Evolutionary conservation across 495 filamentous ascomycete species (phyloP).

Genomic region (Achaetomiella virescens): DNA sequence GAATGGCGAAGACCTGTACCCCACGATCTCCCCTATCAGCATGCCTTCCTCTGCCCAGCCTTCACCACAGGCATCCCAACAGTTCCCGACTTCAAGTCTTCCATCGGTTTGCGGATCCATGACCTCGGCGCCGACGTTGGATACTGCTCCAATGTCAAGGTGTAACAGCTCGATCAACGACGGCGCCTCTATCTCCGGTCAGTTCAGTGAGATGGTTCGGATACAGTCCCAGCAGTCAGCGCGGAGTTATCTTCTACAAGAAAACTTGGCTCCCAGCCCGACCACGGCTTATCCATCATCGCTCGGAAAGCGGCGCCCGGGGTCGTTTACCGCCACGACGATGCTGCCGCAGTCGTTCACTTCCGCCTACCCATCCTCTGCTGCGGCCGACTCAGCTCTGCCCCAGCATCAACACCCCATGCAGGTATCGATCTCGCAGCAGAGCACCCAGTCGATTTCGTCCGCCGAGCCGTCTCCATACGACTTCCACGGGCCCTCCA

Average conservation of each 20-base stretch:
- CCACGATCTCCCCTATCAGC: slow-evolving; percentile 15
- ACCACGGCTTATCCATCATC: slow-evolving; percentile 19
- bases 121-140: slow-evolving; percentile 39
- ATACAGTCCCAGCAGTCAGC: slow-evolving; percentile 39
- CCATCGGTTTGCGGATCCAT: slow-evolving; percentile 40
- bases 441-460: too few species aligned
- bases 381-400: slow-evolving; percentile 23
- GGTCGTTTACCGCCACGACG: slow-evolving; percentile 27
- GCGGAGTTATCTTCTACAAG: slow-evolving; percentile 22
- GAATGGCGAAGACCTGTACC: slow-evolving; percentile 5
- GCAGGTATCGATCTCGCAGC: too few species aligned
- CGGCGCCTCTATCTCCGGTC: slow-evolving; percentile 29
- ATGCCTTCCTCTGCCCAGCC: slow-evolving; percentile 15
- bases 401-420: slow-evolving; percentile 16
- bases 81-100: slow-evolving; percentile 16
- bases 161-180: slow-evolving; percentile 39
- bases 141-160: slow-evolving; percentile 41
- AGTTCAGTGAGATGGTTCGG: slow-evolving; percentile 37
- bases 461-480: slow-evolving; percentile 25
- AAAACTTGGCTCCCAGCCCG: slow-evolving; percentile 22
- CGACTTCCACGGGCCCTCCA: slow-evolving; percentile 18
- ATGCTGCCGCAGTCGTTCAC: slow-evolving; percentile 30
- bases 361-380: slow-evolving; percentile 26
- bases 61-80: slow-evolving; percentile 12
- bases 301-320: slow-evolving; percentile 29